phyloP scores from a whole-genome alignment of 1,139 yeast species.

The Scheffersomyces cryptocercus region DNA sequence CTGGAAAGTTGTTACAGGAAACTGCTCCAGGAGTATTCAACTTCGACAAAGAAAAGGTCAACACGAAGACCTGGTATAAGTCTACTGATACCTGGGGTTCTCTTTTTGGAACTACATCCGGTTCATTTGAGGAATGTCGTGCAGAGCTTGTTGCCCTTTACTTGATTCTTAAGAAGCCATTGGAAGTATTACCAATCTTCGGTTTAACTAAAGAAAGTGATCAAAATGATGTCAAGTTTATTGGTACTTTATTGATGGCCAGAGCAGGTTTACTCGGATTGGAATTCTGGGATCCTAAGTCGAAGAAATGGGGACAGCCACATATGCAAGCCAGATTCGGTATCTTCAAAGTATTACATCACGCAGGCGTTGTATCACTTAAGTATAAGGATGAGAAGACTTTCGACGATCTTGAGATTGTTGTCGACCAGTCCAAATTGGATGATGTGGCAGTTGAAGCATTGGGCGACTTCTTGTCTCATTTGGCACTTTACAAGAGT shows the following conservation, averaged over 20 bases:
- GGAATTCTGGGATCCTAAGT: constrained; percentile 83
- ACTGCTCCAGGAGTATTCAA: constrained; percentile 64
- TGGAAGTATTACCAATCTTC: constrained; percentile 65
- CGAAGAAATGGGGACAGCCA: constrained; percentile 91
- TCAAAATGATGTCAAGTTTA: constrained; percentile 62
- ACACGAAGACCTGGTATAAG: constrained; percentile 70
- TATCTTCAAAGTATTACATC: constrained; percentile 71
- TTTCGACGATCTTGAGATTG: constrained; percentile 59
- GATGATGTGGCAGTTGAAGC: constrained; percentile 70
- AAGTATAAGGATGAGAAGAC: constrained; percentile 47
- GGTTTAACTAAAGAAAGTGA: constrained; percentile 59
- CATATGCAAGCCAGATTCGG: constrained; percentile 93
- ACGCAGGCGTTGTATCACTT: constrained; percentile 66
- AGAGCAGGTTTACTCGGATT: constrained; percentile 82
- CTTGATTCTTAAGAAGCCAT: constrained; percentile 63
- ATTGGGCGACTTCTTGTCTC: constrained; percentile 67
- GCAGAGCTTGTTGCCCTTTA: constrained; percentile 89
- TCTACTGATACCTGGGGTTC: constrained; percentile 91
- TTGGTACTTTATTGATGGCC: constrained; percentile 79
- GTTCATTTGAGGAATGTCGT: constrained; percentile 89
- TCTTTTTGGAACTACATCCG: constrained; percentile 76
- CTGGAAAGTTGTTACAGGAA: constrained; percentile 78
- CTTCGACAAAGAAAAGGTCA: constrained; percentile 56
- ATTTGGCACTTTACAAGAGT: constrained; percentile 76
- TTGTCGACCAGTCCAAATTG: constrained; percentile 61